Conservation (phyloP, 116 monocot species). For the Dioscorea cayenensis region DNA sequence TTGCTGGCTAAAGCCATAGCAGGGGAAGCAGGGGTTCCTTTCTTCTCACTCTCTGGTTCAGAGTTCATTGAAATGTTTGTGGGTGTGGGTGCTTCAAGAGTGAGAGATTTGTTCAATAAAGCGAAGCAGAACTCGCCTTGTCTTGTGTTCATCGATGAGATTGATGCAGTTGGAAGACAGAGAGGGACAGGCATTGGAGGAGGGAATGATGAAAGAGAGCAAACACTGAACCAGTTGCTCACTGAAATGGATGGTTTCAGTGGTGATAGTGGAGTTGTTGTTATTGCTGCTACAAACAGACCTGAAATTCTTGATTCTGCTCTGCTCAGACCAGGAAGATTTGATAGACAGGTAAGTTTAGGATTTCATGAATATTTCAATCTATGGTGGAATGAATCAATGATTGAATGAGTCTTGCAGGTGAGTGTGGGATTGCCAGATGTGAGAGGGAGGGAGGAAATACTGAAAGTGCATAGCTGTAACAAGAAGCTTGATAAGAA, state of each 20-base stretch:
- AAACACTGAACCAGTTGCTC: constrained; percentile 62
- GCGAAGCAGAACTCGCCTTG: constrained; percentile 58
- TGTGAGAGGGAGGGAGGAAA: constrained; percentile 55
- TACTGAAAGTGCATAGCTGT: constrained; percentile 48
- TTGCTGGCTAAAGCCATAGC: constrained; percentile 64
- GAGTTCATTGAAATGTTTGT: constrained; percentile 74
- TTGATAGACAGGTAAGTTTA: constrained; percentile 37
- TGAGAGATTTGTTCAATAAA: constrained; percentile 61
- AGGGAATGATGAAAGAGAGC: constrained; percentile 71
- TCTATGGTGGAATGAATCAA: no score
- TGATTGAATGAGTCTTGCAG: constrained; percentile 8
- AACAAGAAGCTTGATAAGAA: constrained; percentile 60
- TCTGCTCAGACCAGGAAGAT: constrained; percentile 58
- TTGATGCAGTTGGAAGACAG: constrained; percentile 58
- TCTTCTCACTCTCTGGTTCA: constrained; percentile 70
- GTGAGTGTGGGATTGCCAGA: constrained; percentile 56
- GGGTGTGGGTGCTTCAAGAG: constrained; percentile 60
- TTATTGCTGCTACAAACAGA: constrained; percentile 59
- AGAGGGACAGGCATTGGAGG: constrained; percentile 70
- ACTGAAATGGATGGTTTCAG: constrained; percentile 71
- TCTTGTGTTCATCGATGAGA: constrained; percentile 60
- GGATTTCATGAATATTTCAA: no score
- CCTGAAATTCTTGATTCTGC: constrained; percentile 66
- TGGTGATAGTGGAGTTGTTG: constrained; percentile 49
- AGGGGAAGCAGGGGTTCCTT: constrained; percentile 64